A percentile compares a stretch with the other conserved stretches of the same genome.
These are phyloP conservation scores for Aspergillus sp. DNA, from an alignment of 2,329 filamentous ascomycete species.

Conservation along the genomic window DNA sequence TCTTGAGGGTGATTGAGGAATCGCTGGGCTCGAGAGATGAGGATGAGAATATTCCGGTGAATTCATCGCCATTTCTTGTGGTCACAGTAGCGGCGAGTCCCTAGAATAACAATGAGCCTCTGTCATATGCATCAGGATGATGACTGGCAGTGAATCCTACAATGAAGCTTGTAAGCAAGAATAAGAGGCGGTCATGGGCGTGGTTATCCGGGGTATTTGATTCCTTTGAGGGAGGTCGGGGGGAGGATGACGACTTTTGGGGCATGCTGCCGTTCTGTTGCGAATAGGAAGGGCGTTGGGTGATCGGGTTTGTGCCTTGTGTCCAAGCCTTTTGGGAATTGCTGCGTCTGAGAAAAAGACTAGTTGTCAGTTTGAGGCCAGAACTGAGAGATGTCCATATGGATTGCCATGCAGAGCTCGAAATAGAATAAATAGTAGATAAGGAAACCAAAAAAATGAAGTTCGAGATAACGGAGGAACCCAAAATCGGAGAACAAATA, in stretches of 20 bases:
- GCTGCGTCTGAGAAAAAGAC: constrained; percentile 48
- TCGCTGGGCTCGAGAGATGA: constrained; percentile 57
- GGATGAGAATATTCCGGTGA: constrained; percentile 64
- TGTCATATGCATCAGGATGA: not conserved
- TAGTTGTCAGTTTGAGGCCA: constrained; percentile 4
- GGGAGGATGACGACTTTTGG: constrained; percentile 45
- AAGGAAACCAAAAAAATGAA: not conserved
- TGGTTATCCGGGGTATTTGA: constrained; percentile 60
- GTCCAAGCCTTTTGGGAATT: constrained; percentile 65
- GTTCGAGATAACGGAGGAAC: not conserved
- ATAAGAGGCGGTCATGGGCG: constrained; percentile 63
- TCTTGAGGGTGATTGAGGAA: constrained; percentile 65
- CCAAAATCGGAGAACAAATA: not conserved
- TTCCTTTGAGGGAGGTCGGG: constrained; percentile 52
- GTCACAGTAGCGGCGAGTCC: constrained; percentile 61
- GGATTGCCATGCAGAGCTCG: not conserved
- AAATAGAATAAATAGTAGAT: not conserved
- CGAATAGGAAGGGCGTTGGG: constrained; percentile 56
- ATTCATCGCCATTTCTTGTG: constrained; percentile 64
- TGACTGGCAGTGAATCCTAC: constrained; percentile 49
- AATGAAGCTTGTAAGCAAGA: constrained; percentile 62
- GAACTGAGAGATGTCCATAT: not conserved
- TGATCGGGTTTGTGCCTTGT: constrained; percentile 64
- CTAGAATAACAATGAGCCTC: constrained; percentile 44
- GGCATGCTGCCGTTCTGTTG: constrained; percentile 60